phyloP scores from a whole-genome alignment of 371 early-diverging fungal genomes.

The Funneliformis caledonium region DNA sequence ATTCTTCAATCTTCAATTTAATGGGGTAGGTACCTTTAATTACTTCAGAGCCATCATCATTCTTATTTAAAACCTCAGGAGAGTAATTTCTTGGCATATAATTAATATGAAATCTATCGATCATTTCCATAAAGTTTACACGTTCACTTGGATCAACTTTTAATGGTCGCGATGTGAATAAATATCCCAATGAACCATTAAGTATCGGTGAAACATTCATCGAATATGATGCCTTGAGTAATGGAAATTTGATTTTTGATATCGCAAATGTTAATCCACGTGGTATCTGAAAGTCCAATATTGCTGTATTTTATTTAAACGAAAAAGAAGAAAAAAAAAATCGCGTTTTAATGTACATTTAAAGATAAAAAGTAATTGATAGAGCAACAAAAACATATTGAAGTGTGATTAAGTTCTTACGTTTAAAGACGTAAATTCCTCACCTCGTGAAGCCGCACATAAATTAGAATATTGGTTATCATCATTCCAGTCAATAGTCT shows the following conservation, averaged over 20 bases:
- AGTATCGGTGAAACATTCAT: slow-evolving; percentile 69
- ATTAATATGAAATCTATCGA: slow-evolving; percentile 61
- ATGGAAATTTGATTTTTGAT: slow-evolving; percentile 74
- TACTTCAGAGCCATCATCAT: background rate
- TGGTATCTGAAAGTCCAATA: slow-evolving; percentile 81
- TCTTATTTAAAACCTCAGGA: background rate
- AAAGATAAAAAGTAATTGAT: background rate
- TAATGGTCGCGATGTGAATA: slow-evolving; percentile 77
- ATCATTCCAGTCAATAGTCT: slow-evolving; percentile 77
- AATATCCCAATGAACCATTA: slow-evolving; percentile 80
- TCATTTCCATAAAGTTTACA: slow-evolving; percentile 61
- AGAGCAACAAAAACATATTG: background rate
- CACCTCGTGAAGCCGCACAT: slow-evolving; percentile 68
- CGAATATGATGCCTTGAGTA: slow-evolving; percentile 78
- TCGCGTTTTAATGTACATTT: background rate
- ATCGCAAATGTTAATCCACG: slow-evolving; percentile 70
- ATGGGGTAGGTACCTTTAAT: background rate
- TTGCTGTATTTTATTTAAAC: slow-evolving; percentile 45
- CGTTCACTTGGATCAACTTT: slow-evolving; percentile 65
- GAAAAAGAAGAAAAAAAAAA: background rate
- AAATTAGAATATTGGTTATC: slow-evolving; percentile 80
- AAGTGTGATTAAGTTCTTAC: background rate
- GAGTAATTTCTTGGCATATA: slow-evolving; percentile 14
- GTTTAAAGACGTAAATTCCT: background rate
- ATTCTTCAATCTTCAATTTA: background rate